Base-by-base conservation (phyloP, 177 flowering plant genomes). In the Vitis hybrid region DNA sequence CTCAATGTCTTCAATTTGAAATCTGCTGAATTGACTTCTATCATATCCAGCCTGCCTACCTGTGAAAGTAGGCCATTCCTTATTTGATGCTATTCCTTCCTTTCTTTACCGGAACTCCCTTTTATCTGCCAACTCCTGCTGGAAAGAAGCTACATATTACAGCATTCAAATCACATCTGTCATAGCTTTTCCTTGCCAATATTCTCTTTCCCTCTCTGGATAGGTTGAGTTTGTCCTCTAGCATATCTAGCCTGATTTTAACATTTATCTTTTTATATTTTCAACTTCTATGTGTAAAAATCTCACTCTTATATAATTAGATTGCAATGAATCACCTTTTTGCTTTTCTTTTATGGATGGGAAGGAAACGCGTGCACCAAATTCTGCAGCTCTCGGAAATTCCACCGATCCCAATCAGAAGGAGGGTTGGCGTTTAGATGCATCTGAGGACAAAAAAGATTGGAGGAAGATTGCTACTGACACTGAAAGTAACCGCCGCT, bases 391-490 rank as follows among this genome's bases (percentile, higher is more conserved):
- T 54, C 84, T 72, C 68, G 91, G 89, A 63, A 85, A 69, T 72
- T 70, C 89, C 2, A 68, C 73, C 53, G 98, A 92, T 71, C 65
- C 74, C 20, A 80, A 71, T 75, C 92, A 77, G 75, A 93, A 91
- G 81, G 97, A 94, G 53, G 85, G 73, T 66, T 89, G 96, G 97
- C 91, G 90, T 71, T 75, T 85, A 71, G 98, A 94, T 73, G 91
- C 85, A 57, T 75, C 88, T 69, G 87, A 87, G 75, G 99, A 95
- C 62, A 95, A 88, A 71, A 95, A 87, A 68, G 97, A 95, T 57
- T 85, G 94, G 96, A 85, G 93, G 81, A 88, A 79, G 76, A 71
- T 59, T 79, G 83, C 78, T 6, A 1, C 90, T 65, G 98, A 93
- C 20, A 67, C 61, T 78, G 98, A 95, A 55, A 79, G 70, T 54